Percentiles rank a stretch among this genome's conserved stretches.
These are phyloP conservation scores for Kazachstania africana DNA, from an alignment of 805 yeast species.

Conservation along the genomic window DNA sequence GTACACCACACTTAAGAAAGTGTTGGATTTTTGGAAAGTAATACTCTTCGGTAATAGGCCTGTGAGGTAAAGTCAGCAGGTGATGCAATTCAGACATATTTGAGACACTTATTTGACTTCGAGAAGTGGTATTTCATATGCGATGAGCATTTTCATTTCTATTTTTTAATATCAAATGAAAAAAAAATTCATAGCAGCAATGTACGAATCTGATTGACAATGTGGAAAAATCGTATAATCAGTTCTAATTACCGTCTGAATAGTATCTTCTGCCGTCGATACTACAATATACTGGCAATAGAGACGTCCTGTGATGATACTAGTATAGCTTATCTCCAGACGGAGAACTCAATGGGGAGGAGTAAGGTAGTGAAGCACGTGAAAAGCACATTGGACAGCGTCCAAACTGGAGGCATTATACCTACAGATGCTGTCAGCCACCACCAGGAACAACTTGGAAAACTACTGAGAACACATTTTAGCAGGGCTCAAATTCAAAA, in stretches of 20 bases:
- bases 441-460: slow-evolving; percentile 52
- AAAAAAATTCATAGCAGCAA: too few relatives aligned
- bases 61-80: slow-evolving; percentile 35
- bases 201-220: too few relatives aligned
- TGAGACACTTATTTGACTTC: too few relatives aligned
- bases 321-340: slow-evolving; percentile 68
- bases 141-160: too few relatives aligned
- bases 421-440: slow-evolving; percentile 78
- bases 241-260: too few relatives aligned
- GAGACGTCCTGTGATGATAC: slow-evolving; percentile 95
- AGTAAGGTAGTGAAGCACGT: slow-evolving; percentile 37
- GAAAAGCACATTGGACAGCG: slow-evolving; percentile 57
- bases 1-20: slow-evolving; percentile 53
- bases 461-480: slow-evolving; percentile 37
- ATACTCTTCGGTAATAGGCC: slow-evolving; percentile 39
- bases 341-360: slow-evolving; percentile 19
- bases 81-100: slow-evolving; percentile 75
- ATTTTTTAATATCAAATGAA: too few relatives aligned
- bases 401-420: slow-evolving; percentile 66
- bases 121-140: too few relatives aligned
- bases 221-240: too few relatives aligned
- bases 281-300: slow-evolving; percentile 65
- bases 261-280: too few relatives aligned
- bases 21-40: slow-evolving; percentile 36
- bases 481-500: slow-evolving; percentile 2